phyloP scores from a whole-genome alignment of 2,329 filamentous ascomycete genomes.

The Byssoonygena ceratinophila region DNA sequence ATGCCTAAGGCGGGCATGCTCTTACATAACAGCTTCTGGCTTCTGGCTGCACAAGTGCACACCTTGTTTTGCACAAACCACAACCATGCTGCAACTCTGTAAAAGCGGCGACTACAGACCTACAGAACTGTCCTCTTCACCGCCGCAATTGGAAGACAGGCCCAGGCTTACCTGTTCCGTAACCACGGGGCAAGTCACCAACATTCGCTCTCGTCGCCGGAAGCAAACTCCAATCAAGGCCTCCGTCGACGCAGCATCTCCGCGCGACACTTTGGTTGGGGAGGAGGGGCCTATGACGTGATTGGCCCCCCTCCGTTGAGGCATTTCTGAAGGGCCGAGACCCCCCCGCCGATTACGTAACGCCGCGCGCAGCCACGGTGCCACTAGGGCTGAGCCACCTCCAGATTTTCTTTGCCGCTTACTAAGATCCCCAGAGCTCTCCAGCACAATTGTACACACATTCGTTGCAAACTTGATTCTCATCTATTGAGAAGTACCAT shows the following conservation, averaged over 20 bases:
- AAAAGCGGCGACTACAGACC: too few relatives aligned
- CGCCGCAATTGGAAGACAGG: constrained; percentile 1
- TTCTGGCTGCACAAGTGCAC: too few relatives aligned
- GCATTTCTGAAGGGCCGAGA: constrained; percentile 7
- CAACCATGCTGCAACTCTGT: too few relatives aligned
- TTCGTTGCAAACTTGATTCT: too few relatives aligned
- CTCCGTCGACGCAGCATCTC: not conserved
- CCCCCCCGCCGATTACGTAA: constrained; percentile 7
- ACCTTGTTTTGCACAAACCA: not conserved
- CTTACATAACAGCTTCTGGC: constrained; percentile 9
- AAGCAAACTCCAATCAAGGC: not conserved
- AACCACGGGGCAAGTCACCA: too few relatives aligned
- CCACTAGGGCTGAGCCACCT: constrained; percentile 8
- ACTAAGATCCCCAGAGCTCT: not conserved
- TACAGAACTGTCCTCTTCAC: too few relatives aligned
- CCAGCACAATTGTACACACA: too few relatives aligned
- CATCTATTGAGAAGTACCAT: too few relatives aligned
- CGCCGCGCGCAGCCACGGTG: too few relatives aligned
- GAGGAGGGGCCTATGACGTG: not conserved
- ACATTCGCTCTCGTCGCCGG: constrained; percentile 1
- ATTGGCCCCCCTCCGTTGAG: not conserved
- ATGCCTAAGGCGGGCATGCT: not conserved
- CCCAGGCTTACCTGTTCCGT: not conserved
- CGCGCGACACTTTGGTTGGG: not conserved
- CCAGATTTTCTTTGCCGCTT: not conserved